Evolutionary conservation across 1,284 basidiomycete species (phyloP).

Genomic region (Ganoderma boninense): DNA sequence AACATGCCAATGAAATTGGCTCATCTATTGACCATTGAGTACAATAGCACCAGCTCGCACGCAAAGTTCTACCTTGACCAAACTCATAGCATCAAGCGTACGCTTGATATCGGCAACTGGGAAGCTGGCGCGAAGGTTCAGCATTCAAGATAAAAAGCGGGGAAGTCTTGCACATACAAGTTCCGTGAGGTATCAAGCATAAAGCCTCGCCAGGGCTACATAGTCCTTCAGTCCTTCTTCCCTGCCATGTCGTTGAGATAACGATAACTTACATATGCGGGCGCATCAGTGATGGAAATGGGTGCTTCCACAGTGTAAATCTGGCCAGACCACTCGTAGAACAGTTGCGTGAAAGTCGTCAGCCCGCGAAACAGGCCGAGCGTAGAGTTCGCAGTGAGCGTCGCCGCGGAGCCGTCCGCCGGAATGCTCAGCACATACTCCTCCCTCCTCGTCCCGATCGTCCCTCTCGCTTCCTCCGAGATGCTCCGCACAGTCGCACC

Average conservation of each 20-base stretch:
- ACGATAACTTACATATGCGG: conserved; percentile 61
- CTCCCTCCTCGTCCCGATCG: conserved; percentile 66
- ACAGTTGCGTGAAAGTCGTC: conserved; percentile 85
- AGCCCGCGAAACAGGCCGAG: conserved; percentile 84
- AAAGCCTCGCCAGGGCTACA: conserved; percentile 78
- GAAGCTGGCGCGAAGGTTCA: conserved; percentile 49
- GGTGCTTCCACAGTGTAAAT: conserved; percentile 70
- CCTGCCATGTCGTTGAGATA: background rate
- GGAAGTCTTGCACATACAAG: conserved; percentile 39
- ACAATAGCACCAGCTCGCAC: background rate
- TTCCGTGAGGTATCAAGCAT: conserved; percentile 83
- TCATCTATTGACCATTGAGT: conserved; percentile 51
- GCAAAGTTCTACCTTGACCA: conserved; percentile 70
- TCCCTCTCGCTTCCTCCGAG: conserved; percentile 58
- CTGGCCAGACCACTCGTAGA: conserved; percentile 60
- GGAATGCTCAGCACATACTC: conserved; percentile 72
- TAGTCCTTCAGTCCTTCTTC: background rate
- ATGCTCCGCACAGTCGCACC: conserved; percentile 48
- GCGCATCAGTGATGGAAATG: conserved; percentile 63
- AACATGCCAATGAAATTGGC: conserved; percentile 83
- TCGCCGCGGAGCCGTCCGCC: conserved; percentile 62
- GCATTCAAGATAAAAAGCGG: background rate
- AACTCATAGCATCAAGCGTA: conserved; percentile 86
- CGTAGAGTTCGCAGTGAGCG: conserved; percentile 71
- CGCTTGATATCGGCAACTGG: conserved; percentile 71